Evolutionary conservation across 2,329 filamentous ascomycete species (phyloP), one percentile per base, ranked within the genome.

Genomic region (Xylariaceae sp.): DNA sequence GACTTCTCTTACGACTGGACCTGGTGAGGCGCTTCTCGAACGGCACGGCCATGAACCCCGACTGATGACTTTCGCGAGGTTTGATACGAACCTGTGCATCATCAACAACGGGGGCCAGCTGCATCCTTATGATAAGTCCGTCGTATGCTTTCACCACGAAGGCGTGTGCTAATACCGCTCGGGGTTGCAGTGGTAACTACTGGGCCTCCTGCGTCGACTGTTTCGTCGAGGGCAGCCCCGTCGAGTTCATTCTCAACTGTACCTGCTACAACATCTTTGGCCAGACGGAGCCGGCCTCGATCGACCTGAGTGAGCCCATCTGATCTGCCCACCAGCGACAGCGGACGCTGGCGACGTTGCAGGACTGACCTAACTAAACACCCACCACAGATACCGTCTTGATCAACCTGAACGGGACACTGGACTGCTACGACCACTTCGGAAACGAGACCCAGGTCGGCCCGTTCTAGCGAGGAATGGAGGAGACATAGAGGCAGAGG

Each of bases 1-100:
- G 26, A 48, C 5, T 63, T 50, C 35, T 53, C 48, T 15, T 64
- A 62, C 44, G 58, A 61, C 33, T 65, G 61, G 57, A 56, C 60
- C 10, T 61, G 55, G 61, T 60, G 45, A 42, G 47, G 11, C 2
- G 1, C 7, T 27, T 16, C 4, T 13, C 13, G 6, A 33, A 23
- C 3, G 7, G n/a, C 9, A 31, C 29, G 33, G 35, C 34, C 17
- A 37, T 26, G 24, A 26, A 6, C 21, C 15, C 12, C 15, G 12
- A n/a, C 23, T 13, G n/a, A n/a, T n/a, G n/a, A n/a, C n/a, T n/a
- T n/a, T n/a, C 33, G 19, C 26, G 8, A 63, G 61, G 56, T 52
- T 64, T 37, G 50, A 64, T 25, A 56, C 61, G 13, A 51, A 58
- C 27, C 31, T 43, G 32, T 57, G 55, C 35, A 31, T 56, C 16